Conservation (phyloP, 2,329 filamentous ascomycete species). For the Aspergillus awamori region DNA sequence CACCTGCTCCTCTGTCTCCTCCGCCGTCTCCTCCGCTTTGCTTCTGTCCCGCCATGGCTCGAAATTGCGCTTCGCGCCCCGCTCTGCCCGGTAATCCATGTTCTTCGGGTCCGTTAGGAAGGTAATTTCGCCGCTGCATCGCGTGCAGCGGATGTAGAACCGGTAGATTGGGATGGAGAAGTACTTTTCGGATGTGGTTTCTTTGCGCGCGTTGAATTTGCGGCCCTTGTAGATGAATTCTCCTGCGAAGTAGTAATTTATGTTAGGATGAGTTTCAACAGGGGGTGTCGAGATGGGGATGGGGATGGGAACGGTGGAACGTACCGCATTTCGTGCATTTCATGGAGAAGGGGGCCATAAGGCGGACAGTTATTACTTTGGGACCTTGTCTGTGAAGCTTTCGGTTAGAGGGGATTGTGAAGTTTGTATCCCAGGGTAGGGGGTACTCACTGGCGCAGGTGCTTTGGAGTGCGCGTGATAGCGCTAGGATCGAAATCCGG, state of each 20-base stretch:
- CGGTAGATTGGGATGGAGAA: constrained; percentile 83
- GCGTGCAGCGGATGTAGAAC: constrained; percentile 89
- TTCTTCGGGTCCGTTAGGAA: constrained; percentile 95
- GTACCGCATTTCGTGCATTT: constrained; percentile 60
- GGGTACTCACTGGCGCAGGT: constrained; percentile 48
- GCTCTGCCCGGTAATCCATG: constrained; percentile 81
- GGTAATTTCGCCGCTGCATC: constrained; percentile 83
- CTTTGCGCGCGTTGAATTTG: constrained; percentile 95
- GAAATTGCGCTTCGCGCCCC: constrained; percentile 87
- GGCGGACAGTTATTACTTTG: constrained; percentile 79
- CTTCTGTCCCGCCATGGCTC: constrained; percentile 78
- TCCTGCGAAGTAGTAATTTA: constrained; percentile 37
- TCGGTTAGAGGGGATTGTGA: background rate
- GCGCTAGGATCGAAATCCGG: constrained; percentile 88
- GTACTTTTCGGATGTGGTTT: constrained; percentile 89
- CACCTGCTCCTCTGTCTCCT: constrained; percentile 85
- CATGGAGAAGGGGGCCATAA: constrained; percentile 89
- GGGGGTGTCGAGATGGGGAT: background rate
- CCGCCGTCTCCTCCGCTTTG: constrained; percentile 51
- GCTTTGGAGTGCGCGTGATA: constrained; percentile 66
- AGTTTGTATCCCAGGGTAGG: background rate
- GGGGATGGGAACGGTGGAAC: background rate
- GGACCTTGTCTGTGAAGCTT: constrained; percentile 58
- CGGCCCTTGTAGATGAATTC: constrained; percentile 91
- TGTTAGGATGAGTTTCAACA: too few species aligned